Base-by-base conservation (phyloP, 2,329 filamentous ascomycete species). In the Nannizziopsis arthrosporioides region DNA sequence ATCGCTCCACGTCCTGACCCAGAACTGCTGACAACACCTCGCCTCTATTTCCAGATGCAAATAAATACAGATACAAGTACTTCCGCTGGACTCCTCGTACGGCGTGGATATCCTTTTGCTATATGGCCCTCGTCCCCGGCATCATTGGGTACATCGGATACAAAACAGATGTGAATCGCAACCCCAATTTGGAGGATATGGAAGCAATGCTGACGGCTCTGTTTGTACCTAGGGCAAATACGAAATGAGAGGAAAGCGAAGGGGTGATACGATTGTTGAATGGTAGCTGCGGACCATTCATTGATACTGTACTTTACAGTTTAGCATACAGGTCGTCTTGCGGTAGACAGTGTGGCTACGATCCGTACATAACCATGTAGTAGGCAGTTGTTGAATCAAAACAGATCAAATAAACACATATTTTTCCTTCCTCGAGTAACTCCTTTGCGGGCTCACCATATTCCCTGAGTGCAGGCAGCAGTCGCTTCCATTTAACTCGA, bases 61-160 rank as follows among this genome's bases (percentile, higher is more conserved):
- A 77, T 61, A 73, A 77, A 61, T 87, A 85, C 73, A 84, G 92
- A 56, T 83, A 89, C 78, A 87, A 87, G 71, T 94, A 86, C 78
- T 98, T 96, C 78, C 79, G 87, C 68, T 96, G 87, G 86, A 96
- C 84, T 32, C 77, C 80, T 45, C 77, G 84, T 61, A 94, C 87
- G 40, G 87, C 86, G 27, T 80, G 78, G 71, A 68, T 95, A 61
- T 81, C 82, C 3, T 79, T 95, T 63, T 73, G 82, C 55, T 95
- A 90, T 68, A 76, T 84, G 50, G 71, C 81, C 31, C 71, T 82
- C 47, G 77, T 95, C 38, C 92, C 92, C 6, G 67, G 71, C 36
- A 72, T 84, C 49, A 59, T 94, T 56, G 81, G 81, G 41, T 81
- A 81, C 62, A 62, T 85, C 49, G 86, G 80, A 50, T 93, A 85